Evolutionary conservation across 1,139 yeast species (phyloP), one percentile per base, ranked within the genome.

Genomic region (Spencermartinsiella ligniputridi): DNA sequence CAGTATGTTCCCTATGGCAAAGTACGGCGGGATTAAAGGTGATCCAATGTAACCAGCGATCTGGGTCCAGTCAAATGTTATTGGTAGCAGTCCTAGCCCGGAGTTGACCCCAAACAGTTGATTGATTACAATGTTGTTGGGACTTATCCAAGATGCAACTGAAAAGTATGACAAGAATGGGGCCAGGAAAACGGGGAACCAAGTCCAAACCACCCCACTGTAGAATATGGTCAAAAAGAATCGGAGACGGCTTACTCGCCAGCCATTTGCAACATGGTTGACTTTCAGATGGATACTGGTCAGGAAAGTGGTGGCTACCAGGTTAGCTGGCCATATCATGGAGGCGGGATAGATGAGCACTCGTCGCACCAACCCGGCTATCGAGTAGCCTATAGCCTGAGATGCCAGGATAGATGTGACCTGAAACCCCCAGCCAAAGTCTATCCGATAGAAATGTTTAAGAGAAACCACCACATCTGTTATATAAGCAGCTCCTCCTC

Each of bases 1-100:
- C 34, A 74, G 66, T 49, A 76, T 71, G 53, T 82, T 79, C 30
- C 73, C 68, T 45, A 76, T 65, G 17, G 82, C 75, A 42, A 75
- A 68, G 41, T 80, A 77, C 24, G 90, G 89, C 6, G 87, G 83
- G 52, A 81, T 73, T 56, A 83, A 71, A 9, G 90, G 87, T 20
- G 83, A 75, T 13, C 81, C 79, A 49, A 78, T 65, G 62, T 75
- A 78, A 42, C 80, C 83, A 2, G 77, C 66, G 40, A 76, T 63
- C 61, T 73, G 76, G 39, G 74, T 70, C 81, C 81, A 78, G 57
- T 78, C 83, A 53, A 78, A 75, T 1, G 81, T 71, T 25, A 75
- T 54, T 19, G 89, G 89, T 57, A 81, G 64, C 61, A 81, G 61
- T 21, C 86, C 88, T 47, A 81, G 68, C 13, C 87, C 87, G 11